phyloP scores from a whole-genome alignment of 2,329 filamentous ascomycete genomes.

The Cercospora sp. region DNA sequence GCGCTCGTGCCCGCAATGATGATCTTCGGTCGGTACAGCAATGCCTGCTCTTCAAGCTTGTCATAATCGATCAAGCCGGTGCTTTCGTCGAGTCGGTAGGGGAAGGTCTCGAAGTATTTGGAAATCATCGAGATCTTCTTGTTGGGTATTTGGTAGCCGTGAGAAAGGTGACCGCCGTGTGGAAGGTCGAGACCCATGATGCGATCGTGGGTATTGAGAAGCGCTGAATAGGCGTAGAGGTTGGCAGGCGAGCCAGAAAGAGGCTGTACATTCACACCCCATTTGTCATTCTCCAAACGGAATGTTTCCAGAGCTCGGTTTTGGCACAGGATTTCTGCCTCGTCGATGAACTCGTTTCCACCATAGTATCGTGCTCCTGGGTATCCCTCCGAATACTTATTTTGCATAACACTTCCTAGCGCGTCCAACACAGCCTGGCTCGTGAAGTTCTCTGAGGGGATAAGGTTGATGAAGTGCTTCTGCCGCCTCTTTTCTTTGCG shows the following conservation, averaged over 20 bases:
- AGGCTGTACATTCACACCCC: conserved; percentile 97
- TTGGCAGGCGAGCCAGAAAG: conserved; percentile 82
- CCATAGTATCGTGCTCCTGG: conserved; percentile 98
- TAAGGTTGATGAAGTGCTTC: conserved; percentile 97
- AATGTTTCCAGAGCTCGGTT: conserved; percentile 89
- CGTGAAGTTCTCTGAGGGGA: conserved; percentile 94
- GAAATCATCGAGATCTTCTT: conserved; percentile 99
- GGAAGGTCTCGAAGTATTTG: conserved; percentile 98
- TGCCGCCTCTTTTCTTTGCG: conserved; percentile 95
- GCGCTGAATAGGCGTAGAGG: conserved; percentile 94
- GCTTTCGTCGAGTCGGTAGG: conserved; percentile 85
- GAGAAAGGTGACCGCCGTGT: conserved; percentile 90
- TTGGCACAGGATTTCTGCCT: conserved; percentile 94
- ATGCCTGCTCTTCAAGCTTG: conserved; percentile 80
- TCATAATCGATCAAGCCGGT: conserved; percentile 96
- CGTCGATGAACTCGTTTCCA: conserved; percentile 97
- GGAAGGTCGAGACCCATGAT: conserved; percentile 96
- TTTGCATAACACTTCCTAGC: conserved; percentile 92
- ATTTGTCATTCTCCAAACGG: conserved; percentile 79
- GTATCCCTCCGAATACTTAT: conserved; percentile 99
- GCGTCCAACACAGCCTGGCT: conserved; percentile 90
- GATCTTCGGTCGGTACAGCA: conserved; percentile 90
- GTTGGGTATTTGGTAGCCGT: conserved; percentile 94
- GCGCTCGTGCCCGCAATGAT: conserved; percentile 93
- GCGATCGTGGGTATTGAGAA: conserved; percentile 92